phyloP scores from a whole-genome alignment of 1,284 basidiomycete genomes.

The Pisolithus thermaeus region DNA sequence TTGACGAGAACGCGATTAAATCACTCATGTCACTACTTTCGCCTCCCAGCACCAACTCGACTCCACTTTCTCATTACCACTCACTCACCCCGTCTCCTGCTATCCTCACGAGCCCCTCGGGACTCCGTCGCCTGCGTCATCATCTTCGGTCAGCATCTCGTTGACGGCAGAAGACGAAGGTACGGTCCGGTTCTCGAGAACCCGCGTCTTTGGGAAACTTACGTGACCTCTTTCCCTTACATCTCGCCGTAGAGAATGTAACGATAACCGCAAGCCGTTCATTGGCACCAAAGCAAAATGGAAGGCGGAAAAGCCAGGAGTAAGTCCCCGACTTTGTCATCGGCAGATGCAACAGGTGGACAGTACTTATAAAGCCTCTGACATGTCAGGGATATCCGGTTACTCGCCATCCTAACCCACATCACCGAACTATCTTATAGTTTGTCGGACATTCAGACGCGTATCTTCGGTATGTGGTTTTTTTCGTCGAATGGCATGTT shows the following conservation, averaged over 20 bases:
- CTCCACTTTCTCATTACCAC: slow-evolving; percentile 30
- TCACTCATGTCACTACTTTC: slow-evolving; percentile 23
- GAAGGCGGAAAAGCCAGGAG: slow-evolving; percentile 56
- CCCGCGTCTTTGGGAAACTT: slow-evolving; percentile 26
- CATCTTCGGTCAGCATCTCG: slow-evolving; percentile 52
- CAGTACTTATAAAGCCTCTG: slow-evolving; percentile 19
- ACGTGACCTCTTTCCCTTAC: slow-evolving; percentile 29
- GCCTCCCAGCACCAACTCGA: slow-evolving; percentile 21
- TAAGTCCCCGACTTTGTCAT: slow-evolving; percentile 27
- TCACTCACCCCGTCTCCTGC: slow-evolving; percentile 34
- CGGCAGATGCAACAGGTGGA: slow-evolving; percentile 23
- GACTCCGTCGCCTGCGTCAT: slow-evolving; percentile 36
- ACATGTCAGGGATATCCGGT: slow-evolving; percentile 55
- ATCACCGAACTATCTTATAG: slow-evolving; percentile 79
- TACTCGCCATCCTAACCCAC: slow-evolving; percentile 73
- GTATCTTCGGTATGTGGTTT: slow-evolving; percentile 64
- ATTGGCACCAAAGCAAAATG: slow-evolving; percentile 36
- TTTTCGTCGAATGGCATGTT: slow-evolving; percentile 4
- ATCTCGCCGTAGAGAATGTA: slow-evolving; percentile 49
- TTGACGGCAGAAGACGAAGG: slow-evolving; percentile 56
- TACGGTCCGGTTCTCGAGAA: slow-evolving; percentile 23
- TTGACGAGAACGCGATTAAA: slow-evolving; percentile 8
- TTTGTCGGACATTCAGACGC: slow-evolving; percentile 80
- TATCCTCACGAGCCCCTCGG: slow-evolving; percentile 31
- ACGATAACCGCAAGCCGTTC: slow-evolving; percentile 55